Percentiles rank a stretch among this genome's conserved stretches.
Evolutionary conservation across 164 flowering plant genomes (phyloP).

Genomic region (Dillenia turbinata): DNA sequence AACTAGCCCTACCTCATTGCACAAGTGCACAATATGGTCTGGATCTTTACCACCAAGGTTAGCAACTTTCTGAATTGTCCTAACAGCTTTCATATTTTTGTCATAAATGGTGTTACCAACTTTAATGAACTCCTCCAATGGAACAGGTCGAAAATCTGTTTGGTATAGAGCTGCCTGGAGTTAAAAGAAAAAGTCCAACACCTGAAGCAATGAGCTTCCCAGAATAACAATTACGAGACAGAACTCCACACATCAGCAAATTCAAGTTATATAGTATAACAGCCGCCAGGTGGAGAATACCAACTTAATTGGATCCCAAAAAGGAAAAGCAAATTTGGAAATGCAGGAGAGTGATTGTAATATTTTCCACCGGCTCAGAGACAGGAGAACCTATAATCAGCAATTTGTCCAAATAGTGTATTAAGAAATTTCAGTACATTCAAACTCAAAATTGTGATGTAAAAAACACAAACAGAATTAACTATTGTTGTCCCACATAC

Average conservation of each 20-base stretch:
- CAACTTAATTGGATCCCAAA: not conserved
- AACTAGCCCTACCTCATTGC: slow-evolving; percentile 68
- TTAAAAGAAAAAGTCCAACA: slow-evolving; percentile 1
- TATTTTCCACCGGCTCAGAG: too few species aligned
- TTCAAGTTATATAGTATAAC: not conserved
- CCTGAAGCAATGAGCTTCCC: not conserved
- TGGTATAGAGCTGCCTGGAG: slow-evolving; percentile 85
- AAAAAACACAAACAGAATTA: too few species aligned
- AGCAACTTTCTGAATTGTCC: slow-evolving; percentile 63
- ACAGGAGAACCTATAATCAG: too few species aligned
- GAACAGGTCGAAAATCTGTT: slow-evolving; percentile 95
- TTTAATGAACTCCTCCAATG: slow-evolving; percentile 86
- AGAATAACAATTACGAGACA: not conserved
- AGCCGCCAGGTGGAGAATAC: not conserved
- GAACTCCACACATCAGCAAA: not conserved
- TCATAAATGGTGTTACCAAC: slow-evolving; percentile 73
- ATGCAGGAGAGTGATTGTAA: too few species aligned
- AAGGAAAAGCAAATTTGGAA: too few species aligned
- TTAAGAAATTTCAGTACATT: too few species aligned
- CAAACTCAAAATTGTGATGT: too few species aligned
- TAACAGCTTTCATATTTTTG: slow-evolving; percentile 63
- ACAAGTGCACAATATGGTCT: slow-evolving; percentile 83
- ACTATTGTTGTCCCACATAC: too few species aligned
- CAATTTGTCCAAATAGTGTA: too few species aligned
- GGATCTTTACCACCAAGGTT: slow-evolving; percentile 97